Evolutionary conservation across 2,329 filamentous ascomycete species (phyloP).

Genomic region (Cryphonectria carpinicola): DNA sequence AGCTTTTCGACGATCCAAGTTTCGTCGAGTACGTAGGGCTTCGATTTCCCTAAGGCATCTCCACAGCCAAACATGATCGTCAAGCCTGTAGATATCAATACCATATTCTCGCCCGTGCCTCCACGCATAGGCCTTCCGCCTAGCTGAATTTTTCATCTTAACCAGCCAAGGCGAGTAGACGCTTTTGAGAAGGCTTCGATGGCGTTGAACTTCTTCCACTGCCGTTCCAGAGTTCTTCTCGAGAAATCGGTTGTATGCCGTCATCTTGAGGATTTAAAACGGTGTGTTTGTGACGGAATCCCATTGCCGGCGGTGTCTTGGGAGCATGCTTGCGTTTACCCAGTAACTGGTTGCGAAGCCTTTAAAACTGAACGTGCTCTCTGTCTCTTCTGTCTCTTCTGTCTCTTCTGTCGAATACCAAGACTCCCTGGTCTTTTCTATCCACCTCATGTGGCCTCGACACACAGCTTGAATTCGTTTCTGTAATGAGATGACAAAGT

Average conservation of each 20-base stretch:
- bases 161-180: neutral
- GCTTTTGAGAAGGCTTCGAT: neutral
- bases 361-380: neutral
- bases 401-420: neutral
- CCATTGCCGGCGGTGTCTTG: neutral
- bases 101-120: constrained; percentile 17
- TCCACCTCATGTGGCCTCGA: constrained; percentile 14
- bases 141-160: neutral
- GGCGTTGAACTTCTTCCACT: neutral
- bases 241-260: neutral
- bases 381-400: too few species aligned
- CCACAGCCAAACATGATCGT: constrained; percentile 31
- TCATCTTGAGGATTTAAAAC: constrained; percentile 11
- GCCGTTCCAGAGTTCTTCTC: neutral
- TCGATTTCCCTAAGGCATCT: constrained; percentile 26
- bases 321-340: constrained; percentile 6
- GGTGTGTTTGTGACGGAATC: constrained; percentile 1
- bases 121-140: constrained; percentile 18
- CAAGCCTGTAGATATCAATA: constrained; percentile 24
- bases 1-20: too few species aligned
- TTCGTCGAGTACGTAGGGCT: neutral
- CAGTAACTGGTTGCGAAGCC: constrained; percentile 15
- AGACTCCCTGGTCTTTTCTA: neutral
- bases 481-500: neutral
- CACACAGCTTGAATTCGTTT: constrained; percentile 4